Evolutionary conservation across 208 protist genomes (phyloP), one percentile per base, ranked within the genome.

Genomic region (Leishmania turanica): DNA sequence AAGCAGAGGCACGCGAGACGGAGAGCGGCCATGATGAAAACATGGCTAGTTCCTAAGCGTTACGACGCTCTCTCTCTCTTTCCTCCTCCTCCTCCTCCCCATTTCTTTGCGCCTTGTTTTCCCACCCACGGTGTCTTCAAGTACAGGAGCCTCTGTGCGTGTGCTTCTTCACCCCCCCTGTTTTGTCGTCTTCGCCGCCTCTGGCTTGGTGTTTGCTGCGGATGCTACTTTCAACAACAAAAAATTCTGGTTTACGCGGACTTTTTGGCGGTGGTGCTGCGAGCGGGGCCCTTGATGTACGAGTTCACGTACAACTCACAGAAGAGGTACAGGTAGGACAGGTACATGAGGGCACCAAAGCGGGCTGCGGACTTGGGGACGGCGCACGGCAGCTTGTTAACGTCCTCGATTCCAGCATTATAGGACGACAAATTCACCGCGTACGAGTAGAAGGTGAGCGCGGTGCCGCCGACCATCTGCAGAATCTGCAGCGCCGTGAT

Each of bases 311-410:
- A 97, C 78, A 98, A 86, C 78, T 96, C 84, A 45, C 82, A 85
- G 85, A 99, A 99, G 79, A 99, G 92, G 78, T 94, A 83, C 75
- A 98, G 89, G 86, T 99, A 98, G 31, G 87, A 92, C 71, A 93
- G 73, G 87, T 99, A 99, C 96, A 99, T 99, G 82, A 91, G 81
- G 53, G 91, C 82, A 42, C 93, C 93, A 31, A 92, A 85, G 24
- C 84, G 80, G 31, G 90, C 84, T 45, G 87, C 93, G 40, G 82
- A 76, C 60, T 88, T 75, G 49, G 84, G 76, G 49, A 95, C 89
- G 13, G 85, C 81, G 76, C 92, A 95, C 49, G 88, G 88, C 65
- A 91, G 85, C 70, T 85, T 79, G 74, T 79, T 21, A 31, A 91
- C 83, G 70, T 91, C 83, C 76, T 85, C 81, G 15, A 85, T 83